Evolutionary conservation across 352 stramenopile genomes (phyloP), one percentile per base, ranked within the genome.

Genomic region (Pythium biforme): DNA sequence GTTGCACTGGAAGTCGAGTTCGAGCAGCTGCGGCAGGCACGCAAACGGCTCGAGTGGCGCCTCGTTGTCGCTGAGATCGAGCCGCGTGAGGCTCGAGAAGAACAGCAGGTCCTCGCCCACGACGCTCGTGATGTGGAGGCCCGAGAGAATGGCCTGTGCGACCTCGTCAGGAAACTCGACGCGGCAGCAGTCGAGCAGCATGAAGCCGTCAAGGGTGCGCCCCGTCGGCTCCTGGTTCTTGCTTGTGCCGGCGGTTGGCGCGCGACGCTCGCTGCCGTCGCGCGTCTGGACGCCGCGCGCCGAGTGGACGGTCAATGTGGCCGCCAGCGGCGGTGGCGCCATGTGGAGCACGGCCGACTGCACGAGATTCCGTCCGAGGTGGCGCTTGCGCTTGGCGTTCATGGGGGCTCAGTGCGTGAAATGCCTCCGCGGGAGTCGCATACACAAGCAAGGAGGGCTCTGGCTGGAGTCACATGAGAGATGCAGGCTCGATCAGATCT

Each of bases 1-100:
- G 48, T 92, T 94, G 71, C 84, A 94, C 53, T 94, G 84, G 45
- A 94, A 89, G 58, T 92, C 83, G 20, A 94, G 66, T 56, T 94
- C 84, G 1, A 74, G 53, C 0, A 94, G 69, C 0, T 81, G 79
- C 47, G 82, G 82, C 2, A 94, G 63, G 8, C 77, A 81, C 4
- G 73, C 76, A 51, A 94, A 89, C 4, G 84, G 75, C 48, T 88
- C 84, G 23, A 94, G 70, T 14, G 79, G 73, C 0, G 75, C 77
- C 72, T 94, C 79, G 52, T 94, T 94, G 70, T 94, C 84, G 60
- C 84, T 92, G 72, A 94, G 88, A 51, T 94, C 84, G 26, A 92
- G 68, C 1, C 80, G 77, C 51, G 68, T 64, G 62, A 94, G 73
- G 49, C 81, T 92, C 5, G 74, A 84, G 43, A 92, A 94, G 69